Conservation (phyloP, 73 alveolate species). For the Uronychia setigera region DNA sequence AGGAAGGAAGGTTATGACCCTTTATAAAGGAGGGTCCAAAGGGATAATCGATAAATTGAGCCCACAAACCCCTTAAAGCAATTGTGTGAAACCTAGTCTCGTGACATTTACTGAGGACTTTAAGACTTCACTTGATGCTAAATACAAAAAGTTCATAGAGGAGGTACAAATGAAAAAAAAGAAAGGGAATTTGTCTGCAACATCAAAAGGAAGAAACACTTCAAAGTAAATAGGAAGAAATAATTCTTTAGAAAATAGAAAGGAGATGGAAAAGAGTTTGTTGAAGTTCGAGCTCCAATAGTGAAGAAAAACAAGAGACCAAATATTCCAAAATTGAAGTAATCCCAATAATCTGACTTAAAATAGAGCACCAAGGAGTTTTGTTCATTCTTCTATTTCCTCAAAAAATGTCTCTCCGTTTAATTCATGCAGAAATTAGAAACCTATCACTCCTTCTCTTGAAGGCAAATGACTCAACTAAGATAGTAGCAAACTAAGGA, state of each 20-base stretch:
- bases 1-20: neutral
- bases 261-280: no score
- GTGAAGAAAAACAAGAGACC: neutral
- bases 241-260: no score
- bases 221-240: no score
- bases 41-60: neutral
- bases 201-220: neutral
- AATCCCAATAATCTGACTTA: no score
- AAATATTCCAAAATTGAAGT: neutral
- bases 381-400: neutral
- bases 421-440: neutral
- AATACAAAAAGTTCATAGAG: neutral
- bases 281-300: no score
- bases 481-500: neutral
- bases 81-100: neutral
- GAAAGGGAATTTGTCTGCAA: neutral
- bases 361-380: neutral
- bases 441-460: neutral
- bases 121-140: neutral
- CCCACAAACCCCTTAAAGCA: neutral
- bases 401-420: neutral
- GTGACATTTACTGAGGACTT: neutral
- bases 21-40: neutral
- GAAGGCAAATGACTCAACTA: neutral
- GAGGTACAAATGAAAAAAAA: neutral